A percentile compares a stretch with the other conserved stretches of the same genome.
Evolutionary conservation across 257 asterid genomes (phyloP).

Genomic region (Solanum chiquidenum): DNA sequence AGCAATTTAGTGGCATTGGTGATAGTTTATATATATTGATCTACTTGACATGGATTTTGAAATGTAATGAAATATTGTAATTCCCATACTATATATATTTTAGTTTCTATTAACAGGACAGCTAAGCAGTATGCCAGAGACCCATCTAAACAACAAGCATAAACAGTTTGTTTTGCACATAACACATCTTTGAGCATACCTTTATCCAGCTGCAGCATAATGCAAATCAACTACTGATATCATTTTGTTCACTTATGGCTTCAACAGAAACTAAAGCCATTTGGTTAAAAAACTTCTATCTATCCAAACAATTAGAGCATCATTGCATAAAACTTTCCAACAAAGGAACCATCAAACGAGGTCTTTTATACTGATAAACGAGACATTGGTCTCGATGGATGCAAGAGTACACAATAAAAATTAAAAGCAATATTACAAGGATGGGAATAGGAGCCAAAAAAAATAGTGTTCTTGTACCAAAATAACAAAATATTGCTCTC

Average conservation of each 20-base stretch:
- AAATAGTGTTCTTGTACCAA: conserved; percentile 1
- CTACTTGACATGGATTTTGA: no score
- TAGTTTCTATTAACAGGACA: neutral
- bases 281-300: neutral
- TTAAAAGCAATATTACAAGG: neutral
- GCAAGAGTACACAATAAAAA: neutral
- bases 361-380: neutral
- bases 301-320: neutral
- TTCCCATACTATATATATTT: neutral
- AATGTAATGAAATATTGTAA: neutral
- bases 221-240: neutral
- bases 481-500: neutral
- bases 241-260: neutral
- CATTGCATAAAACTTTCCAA: neutral
- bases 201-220: neutral
- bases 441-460: conserved; percentile 1
- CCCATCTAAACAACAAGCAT: neutral
- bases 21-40: no score
- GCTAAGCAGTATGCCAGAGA: neutral
- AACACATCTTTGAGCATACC: neutral
- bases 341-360: neutral
- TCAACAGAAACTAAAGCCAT: neutral
- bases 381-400: neutral
- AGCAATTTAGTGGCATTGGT: no score
- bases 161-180: neutral